phyloP scores from a whole-genome alignment of 305 asterid genomes.

The Fraxinus albicans region DNA sequence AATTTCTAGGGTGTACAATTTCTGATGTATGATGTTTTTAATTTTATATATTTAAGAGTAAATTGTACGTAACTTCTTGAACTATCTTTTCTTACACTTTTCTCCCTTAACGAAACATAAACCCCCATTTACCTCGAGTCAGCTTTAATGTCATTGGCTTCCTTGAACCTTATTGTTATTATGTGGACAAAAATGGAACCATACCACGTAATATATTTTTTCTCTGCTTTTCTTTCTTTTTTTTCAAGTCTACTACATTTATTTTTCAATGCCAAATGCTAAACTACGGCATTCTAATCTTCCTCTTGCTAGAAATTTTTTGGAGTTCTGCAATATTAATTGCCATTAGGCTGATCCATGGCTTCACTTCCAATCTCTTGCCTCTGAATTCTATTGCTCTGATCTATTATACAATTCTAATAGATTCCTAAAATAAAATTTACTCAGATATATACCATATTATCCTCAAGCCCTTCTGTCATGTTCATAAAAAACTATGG shows the following conservation, averaged over 20 bases:
- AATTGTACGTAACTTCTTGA: not conserved
- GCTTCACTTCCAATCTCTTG: not conserved
- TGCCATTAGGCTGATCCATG: not conserved
- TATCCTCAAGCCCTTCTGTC: not conserved
- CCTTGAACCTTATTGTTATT: not conserved
- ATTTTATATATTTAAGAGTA: not conserved
- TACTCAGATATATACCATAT: not conserved
- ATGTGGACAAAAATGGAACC: not conserved
- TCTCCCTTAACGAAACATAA: not conserved
- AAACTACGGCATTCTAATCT: not conserved
- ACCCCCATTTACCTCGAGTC: not conserved
- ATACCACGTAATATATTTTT: not conserved
- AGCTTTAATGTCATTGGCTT: not conserved
- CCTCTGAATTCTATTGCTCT: not conserved
- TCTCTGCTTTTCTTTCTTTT: not conserved
- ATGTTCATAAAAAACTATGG: not conserved
- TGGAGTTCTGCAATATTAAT: not conserved
- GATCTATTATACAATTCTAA: not conserved
- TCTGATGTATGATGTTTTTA: not conserved
- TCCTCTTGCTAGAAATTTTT: not conserved
- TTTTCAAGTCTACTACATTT: not conserved
- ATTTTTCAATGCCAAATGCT: not conserved
- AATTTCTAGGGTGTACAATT: not conserved
- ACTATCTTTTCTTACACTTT: not conserved
- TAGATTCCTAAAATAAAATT: not conserved